Conservation (phyloP, 306 rosid genomes). For the Cajanus cajan region DNA sequence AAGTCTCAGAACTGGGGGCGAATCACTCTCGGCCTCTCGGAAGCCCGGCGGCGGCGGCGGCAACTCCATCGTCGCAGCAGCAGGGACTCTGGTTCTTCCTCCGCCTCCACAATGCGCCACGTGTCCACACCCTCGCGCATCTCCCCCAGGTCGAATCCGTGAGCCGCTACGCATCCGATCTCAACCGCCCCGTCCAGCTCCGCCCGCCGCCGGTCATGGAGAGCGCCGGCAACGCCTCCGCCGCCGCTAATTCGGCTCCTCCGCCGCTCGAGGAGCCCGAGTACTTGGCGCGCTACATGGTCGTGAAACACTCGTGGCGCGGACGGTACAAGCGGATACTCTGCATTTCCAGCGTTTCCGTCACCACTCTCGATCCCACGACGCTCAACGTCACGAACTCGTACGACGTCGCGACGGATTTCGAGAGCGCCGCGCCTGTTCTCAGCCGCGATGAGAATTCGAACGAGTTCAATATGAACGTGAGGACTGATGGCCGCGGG, state of each 20-base stretch:
- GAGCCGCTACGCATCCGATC: slow-evolving; percentile 58
- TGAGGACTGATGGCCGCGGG: slow-evolving; percentile 93
- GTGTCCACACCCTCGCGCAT: slow-evolving; percentile 74
- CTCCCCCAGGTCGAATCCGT: slow-evolving; percentile 70
- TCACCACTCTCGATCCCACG: slow-evolving; percentile 78
- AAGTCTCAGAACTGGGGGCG: slow-evolving; percentile 96
- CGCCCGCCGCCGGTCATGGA: slow-evolving; percentile 46
- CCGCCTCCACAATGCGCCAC: slow-evolving; percentile 76
- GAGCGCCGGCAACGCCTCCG: slow-evolving; percentile 18
- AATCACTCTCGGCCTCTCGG: slow-evolving; percentile 89
- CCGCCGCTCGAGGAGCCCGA: slow-evolving; percentile 73
- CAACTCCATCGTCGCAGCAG: slow-evolving; percentile 39
- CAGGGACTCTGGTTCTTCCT: slow-evolving; percentile 79
- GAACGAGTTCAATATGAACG: slow-evolving; percentile 69
- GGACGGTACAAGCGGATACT: slow-evolving; percentile 96
- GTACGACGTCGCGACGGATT: slow-evolving; percentile 69
- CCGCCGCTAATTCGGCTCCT: slow-evolving; percentile 34
- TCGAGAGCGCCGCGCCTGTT: slow-evolving; percentile 69
- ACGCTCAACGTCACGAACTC: slow-evolving; percentile 85
- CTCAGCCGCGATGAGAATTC: slow-evolving; percentile 84
- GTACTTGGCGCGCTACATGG: slow-evolving; percentile 85
- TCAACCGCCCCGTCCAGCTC: slow-evolving; percentile 35
- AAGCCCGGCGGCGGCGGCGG: slow-evolving; percentile 67
- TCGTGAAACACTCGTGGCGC: slow-evolving; percentile 96
- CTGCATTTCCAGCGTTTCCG: slow-evolving; percentile 63